Evolutionary conservation across 106 monocot genomes (phyloP).

Genomic region (Dendrobium chrysotoxum): DNA sequence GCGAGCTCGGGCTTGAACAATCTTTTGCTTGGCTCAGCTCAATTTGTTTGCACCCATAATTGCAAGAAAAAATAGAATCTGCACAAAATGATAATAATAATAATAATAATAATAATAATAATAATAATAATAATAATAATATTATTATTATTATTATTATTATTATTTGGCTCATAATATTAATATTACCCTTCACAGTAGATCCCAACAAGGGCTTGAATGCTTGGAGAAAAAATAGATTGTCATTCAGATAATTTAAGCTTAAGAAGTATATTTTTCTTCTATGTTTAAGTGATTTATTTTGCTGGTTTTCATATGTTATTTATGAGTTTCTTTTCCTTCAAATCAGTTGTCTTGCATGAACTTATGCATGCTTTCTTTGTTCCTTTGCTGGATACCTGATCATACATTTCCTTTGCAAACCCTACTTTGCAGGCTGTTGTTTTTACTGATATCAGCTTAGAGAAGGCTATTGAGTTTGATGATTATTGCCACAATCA

Average conservation of each 20-base stretch:
- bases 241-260: not conserved
- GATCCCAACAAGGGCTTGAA: no score
- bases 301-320: not conserved
- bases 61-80: no score
- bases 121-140: no score
- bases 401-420: not conserved
- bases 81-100: no score
- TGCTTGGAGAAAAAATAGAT: not conserved
- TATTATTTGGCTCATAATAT: no score
- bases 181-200: no score
- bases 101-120: no score
- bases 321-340: not conserved
- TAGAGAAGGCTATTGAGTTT: slow-evolving; percentile 73
- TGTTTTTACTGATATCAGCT: slow-evolving; percentile 77
- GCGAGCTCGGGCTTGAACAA: no score
- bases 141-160: no score
- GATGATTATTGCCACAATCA: slow-evolving; percentile 82
- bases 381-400: not conserved
- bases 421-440: slow-evolving; percentile 57
- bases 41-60: no score
- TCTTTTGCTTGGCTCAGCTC: no score
- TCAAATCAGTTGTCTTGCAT: not conserved
- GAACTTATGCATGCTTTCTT: not conserved
- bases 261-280: not conserved
- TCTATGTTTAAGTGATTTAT: not conserved